Conservation (phyloP, 148 eudicot genomes). For the Heliamphora exappendiculata region DNA sequence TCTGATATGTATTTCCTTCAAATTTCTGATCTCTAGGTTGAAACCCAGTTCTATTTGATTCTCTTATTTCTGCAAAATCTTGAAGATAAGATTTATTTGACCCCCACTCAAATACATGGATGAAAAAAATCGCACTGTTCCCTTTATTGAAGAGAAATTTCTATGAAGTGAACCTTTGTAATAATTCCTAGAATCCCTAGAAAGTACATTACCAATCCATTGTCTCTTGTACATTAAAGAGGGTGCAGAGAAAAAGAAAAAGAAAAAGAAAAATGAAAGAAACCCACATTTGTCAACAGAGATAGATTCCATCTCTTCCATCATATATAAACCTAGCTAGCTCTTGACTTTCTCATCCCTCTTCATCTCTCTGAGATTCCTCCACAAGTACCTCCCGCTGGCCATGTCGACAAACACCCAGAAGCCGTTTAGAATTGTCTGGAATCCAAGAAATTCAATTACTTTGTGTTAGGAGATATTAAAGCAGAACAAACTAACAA, state of each 20-base stretch:
- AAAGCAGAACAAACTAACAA: not conserved
- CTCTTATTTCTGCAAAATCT: not conserved
- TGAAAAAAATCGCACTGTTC: not conserved
- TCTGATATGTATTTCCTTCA: not conserved
- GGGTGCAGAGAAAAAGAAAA: not conserved
- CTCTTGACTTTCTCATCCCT: slow-evolving; percentile 29
- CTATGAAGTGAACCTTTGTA: not conserved
- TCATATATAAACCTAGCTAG: slow-evolving; percentile 12
- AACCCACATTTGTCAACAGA: not conserved
- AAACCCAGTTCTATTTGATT: not conserved
- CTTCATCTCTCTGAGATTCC: slow-evolving; percentile 45
- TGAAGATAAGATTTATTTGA: not conserved
- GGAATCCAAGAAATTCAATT: not conserved
- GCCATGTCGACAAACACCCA: slow-evolving; percentile 79
- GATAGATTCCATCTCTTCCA: not conserved
- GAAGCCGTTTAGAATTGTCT: slow-evolving; percentile 47
- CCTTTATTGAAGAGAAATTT: not conserved
- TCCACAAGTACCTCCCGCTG: slow-evolving; percentile 69
- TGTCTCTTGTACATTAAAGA: not conserved
- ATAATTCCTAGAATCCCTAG: not conserved
- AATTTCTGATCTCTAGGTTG: not conserved
- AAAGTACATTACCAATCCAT: not conserved
- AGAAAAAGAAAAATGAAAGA: not conserved
- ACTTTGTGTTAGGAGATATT: not conserved
- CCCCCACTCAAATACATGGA: not conserved